phyloP scores from a whole-genome alignment of 495 filamentous ascomycete genomes.

The Oidiodendron maius region DNA sequence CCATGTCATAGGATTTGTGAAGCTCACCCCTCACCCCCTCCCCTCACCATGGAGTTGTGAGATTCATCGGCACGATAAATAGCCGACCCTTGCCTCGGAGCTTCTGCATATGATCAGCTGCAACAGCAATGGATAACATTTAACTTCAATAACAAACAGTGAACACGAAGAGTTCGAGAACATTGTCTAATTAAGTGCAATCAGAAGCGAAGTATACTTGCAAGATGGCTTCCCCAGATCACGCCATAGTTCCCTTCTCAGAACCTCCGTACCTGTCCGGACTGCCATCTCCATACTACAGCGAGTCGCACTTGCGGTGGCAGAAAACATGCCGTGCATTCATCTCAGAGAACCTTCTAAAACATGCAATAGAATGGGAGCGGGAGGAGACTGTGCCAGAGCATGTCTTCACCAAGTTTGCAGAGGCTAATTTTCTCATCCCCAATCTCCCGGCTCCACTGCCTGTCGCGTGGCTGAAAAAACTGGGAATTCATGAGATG shows the following conservation, averaged over 20 bases:
- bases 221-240: too few species aligned
- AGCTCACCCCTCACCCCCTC: too few species aligned
- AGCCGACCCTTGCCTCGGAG: too few species aligned
- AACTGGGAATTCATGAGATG: constrained; percentile 56
- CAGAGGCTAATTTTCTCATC: constrained; percentile 55
- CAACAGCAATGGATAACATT: too few species aligned
- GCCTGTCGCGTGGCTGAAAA: constrained; percentile 60
- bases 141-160: too few species aligned
- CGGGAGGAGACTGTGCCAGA: constrained; percentile 45
- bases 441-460: constrained; percentile 61
- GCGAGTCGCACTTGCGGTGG: constrained; percentile 51
- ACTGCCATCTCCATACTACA: constrained; percentile 67
- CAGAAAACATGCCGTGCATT: constrained; percentile 64
- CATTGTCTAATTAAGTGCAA: too few species aligned
- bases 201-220: too few species aligned
- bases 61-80: too few species aligned
- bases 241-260: constrained; percentile 66
- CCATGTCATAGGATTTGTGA: too few species aligned
- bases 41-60: too few species aligned
- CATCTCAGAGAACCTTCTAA: constrained; percentile 50
- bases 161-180: too few species aligned
- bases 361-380: constrained; percentile 64
- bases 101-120: too few species aligned
- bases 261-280: constrained; percentile 67
- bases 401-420: constrained; percentile 56